Evolutionary conservation across 257 asterid genomes (phyloP), one percentile per base, ranked within the genome.

Genomic region (Lithospermum erythrorhizon): DNA sequence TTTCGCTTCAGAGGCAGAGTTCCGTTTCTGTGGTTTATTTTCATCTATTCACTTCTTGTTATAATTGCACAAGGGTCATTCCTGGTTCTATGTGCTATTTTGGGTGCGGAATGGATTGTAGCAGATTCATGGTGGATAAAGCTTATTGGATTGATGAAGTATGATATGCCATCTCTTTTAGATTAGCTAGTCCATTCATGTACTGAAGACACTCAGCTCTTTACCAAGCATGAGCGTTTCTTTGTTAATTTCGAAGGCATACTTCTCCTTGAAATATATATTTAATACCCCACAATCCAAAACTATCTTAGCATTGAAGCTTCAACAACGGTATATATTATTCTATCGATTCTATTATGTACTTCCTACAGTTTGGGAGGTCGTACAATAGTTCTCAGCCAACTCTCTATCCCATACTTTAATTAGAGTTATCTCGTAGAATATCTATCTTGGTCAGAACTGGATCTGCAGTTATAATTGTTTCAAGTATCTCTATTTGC

Each of bases 91-190:
- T 66, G 70, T 65, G 83, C 83, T 68, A 57, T 73, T 72, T 64
- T 68, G 73, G 82, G 81, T 70, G 54, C 76, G 10, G 69, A 76
- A 73, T 71, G 81, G 87, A 73, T 63, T 55, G 60, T 66, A 65
- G 76, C 83, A 48, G 94, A 81, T 78, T 77, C 69, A 61, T 79
- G 87, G 94, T 87, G 96, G 94, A 69, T 76, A 65, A 81, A 79
- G 66, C 85, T 85, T 54, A 67, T 87, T 57, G 96, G 96, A 63
- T 68, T 87, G 63, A 78, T 83, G 83, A 72, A 68, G 96, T 87
- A 74, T 55, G 86, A 54, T 25, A 53, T 72, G 22, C 11, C 21
- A 30, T 68, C 64, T 23, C 37, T 64, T 68, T 25, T 22, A 54
- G 13, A 23, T 21, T 61, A 53, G 24, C 24, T 61, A 24, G 60